Percentiles rank a stretch among this genome's conserved stretches.
phyloP scores from a whole-genome alignment of 352 stramenopile species.

The Pythium guiyangense region DNA sequence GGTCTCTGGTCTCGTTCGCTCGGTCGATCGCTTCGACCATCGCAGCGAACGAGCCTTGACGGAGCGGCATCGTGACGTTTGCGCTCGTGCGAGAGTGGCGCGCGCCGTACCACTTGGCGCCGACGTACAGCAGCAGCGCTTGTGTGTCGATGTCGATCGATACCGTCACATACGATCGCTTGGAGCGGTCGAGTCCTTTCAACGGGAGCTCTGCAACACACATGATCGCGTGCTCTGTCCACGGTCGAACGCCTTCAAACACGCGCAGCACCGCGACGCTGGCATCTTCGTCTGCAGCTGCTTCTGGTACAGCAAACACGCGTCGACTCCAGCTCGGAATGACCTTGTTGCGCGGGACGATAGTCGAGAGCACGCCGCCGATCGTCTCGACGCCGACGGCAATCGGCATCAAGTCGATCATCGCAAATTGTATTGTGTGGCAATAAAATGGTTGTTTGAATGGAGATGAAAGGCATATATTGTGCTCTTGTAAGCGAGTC shows the following conservation, averaged over 20 bases:
- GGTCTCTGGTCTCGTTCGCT: neutral
- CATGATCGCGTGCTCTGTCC: neutral
- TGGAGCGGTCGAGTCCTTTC: neutral
- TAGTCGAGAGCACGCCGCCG: neutral
- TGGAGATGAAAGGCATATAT: no score
- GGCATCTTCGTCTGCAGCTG: neutral
- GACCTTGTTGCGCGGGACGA: neutral
- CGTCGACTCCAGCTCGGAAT: neutral
- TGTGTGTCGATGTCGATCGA: neutral
- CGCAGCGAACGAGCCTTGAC: neutral
- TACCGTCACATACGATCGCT: slow-evolving; percentile 37
- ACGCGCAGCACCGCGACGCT: neutral
- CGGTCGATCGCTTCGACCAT: neutral
- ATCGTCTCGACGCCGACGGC: neutral
- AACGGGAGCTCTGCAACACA: neutral
- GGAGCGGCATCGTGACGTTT: neutral
- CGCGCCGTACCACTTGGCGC: neutral
- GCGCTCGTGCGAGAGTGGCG: neutral
- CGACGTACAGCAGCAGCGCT: neutral
- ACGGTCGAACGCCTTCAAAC: neutral
- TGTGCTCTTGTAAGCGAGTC: no score
- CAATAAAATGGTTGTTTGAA: no score
- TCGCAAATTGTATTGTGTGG: slow-evolving; percentile 1
- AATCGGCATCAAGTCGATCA: neutral
- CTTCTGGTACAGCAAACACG: neutral